A percentile compares a stretch with the other conserved stretches of the same genome.
Conservation (phyloP, 176 grass and related monocot species). For the Eremochloa ophiuroides region DNA sequence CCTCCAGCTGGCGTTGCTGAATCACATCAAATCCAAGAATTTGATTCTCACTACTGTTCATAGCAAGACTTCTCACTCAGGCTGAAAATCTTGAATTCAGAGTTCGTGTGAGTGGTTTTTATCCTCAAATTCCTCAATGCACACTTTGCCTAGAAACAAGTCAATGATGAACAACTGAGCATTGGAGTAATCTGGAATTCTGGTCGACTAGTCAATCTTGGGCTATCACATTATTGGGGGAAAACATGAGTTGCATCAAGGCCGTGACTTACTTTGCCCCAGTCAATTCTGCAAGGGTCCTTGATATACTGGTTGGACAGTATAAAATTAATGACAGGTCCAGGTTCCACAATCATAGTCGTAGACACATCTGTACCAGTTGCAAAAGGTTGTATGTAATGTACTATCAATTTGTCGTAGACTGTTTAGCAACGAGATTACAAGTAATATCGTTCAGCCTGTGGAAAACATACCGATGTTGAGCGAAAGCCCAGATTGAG, state of each 20-base stretch:
- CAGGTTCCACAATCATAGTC: conserved; percentile 1
- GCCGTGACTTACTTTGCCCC: conserved; percentile 9
- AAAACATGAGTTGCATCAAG: neutral
- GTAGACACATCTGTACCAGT: conserved; percentile 26
- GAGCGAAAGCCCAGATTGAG: neutral
- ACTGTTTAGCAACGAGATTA: neutral
- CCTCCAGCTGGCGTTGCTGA: neutral
- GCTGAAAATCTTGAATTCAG: conserved; percentile 6
- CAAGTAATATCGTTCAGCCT: neutral
- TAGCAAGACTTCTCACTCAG: conserved; percentile 3
- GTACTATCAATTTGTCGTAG: neutral
- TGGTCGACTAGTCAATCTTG: neutral
- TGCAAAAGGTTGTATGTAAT: neutral
- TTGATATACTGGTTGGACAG: conserved; percentile 5
- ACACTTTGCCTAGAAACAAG: neutral
- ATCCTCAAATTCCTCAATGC: conserved; percentile 11
- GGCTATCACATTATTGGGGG: neutral
- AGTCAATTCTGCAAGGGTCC: neutral
- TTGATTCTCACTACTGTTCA: conserved; percentile 2
- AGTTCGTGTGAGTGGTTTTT: neutral
- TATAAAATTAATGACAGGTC: conserved; percentile 24
- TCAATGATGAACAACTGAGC: neutral
- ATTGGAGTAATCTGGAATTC: neutral
- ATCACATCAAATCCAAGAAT: neutral
- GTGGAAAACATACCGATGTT: conserved; percentile 12